phyloP scores from a whole-genome alignment of 2,329 filamentous ascomycete species.

The Pseudogymnoascus sp. region DNA sequence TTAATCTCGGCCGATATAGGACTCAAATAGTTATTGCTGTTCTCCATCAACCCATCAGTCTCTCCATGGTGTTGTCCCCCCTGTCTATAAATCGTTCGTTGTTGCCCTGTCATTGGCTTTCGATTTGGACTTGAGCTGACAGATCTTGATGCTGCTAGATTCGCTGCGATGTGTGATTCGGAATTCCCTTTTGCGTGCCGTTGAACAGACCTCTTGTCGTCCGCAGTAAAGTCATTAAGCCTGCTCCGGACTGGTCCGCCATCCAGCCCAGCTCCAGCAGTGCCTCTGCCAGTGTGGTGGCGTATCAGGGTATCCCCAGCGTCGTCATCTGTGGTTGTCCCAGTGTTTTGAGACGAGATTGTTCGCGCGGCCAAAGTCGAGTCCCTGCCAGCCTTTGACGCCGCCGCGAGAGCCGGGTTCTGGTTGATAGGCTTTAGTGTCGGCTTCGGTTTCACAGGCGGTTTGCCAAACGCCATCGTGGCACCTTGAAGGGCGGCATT shows the following conservation, averaged over 20 bases:
- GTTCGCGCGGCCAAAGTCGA: conserved; percentile 9
- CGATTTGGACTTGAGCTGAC: conserved; percentile 41
- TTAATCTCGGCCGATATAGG: not conserved
- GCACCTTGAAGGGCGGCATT: conserved; percentile 42
- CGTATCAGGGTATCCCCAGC: not conserved
- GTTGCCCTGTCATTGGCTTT: not conserved
- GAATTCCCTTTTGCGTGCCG: not conserved
- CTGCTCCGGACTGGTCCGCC: conserved; percentile 12
- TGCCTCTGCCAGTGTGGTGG: not conserved
- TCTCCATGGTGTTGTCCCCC: not conserved
- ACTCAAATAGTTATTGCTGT: conserved; percentile 1
- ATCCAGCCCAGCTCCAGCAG: conserved; percentile 9
- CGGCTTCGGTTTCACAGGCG: conserved; percentile 32
- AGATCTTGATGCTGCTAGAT: conserved; percentile 52
- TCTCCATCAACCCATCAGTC: not conserved
- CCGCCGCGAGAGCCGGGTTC: conserved; percentile 33
- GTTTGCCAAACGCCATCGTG: conserved; percentile 38
- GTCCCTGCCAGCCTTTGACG: conserved; percentile 30
- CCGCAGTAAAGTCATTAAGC: not conserved
- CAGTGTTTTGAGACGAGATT: conserved; percentile 10
- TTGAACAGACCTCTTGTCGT: not conserved
- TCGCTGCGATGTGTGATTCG: conserved; percentile 51
- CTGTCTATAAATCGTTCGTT: not conserved
- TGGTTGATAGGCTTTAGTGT: conserved; percentile 8
- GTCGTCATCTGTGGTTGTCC: conserved; percentile 7